Base-by-base conservation (phyloP, 1,284 basidiomycete genomes). In the Malassezia obtusa region DNA sequence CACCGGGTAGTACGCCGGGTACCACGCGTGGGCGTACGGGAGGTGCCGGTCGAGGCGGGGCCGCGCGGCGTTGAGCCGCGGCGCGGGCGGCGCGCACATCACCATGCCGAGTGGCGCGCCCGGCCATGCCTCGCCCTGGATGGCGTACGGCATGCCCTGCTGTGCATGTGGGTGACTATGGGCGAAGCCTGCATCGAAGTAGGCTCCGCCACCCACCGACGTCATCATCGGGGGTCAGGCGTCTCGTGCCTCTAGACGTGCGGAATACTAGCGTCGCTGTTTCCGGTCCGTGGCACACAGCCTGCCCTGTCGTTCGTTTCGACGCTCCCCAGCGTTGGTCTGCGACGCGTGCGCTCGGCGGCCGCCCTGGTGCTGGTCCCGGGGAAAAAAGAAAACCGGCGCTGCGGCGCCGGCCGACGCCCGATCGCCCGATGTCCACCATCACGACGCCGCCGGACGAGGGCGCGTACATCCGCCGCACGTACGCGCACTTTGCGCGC, bases 401-500 rank as follows among this genome's bases (percentile, higher is more conserved):
- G 33, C 33, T 6, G 12, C 7, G 7, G 28, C 28, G 6, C 33
- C 33, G 33, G 33, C 33, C 33, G 33, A 14, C 33, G 33, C 40
- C 39, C 40, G 40, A 43, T 43, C 10, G n/a, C 40, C 40, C 40
- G 40, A 43, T 43, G 24, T 14, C 24, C 4, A n/a, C 33, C 33
- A 35, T 35, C 15, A n/a, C 32, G 41, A 17, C 36, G 32, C 17
- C 35, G 35, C 22, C 36, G 30, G 30, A 41, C 45, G 37, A 41
- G 12, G 64, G 61, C 33, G 66, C 61, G 24, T 64, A 63, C 30
- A 58, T 73, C 14, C 62, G 69, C 19, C 56, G 57, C 25, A 68
- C 65, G 0, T 73, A 73, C 38, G 62, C 58, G 2, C 62, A 72
- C 48, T 73, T 71, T 47, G 48, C 61, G 15, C 41, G 49, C 35